phyloP scores from a whole-genome alignment of 805 yeast genomes.

The Priceomyces medius region DNA sequence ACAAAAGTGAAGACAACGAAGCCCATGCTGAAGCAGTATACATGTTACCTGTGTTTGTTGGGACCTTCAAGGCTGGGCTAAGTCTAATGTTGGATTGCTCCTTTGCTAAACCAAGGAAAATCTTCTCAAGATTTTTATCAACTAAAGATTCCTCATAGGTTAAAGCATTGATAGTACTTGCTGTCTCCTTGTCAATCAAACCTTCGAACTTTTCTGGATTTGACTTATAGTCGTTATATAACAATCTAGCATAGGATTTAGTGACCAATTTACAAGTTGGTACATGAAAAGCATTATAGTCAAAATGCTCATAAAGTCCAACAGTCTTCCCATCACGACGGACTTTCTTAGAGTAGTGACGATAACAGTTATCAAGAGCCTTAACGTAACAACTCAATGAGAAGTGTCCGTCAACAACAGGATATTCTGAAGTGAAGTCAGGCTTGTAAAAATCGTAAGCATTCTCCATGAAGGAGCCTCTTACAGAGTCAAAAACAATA shows the following conservation, averaged over 20 bases:
- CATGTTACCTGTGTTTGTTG: constrained; percentile 98
- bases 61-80: constrained; percentile 75
- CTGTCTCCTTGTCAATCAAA: constrained; percentile 48
- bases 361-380: constrained; percentile 87
- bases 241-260: constrained; percentile 88
- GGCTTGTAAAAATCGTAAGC: constrained; percentile 99
- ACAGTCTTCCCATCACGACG: constrained; percentile 52
- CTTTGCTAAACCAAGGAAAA: constrained; percentile 77
- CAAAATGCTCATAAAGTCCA: constrained; percentile 70
- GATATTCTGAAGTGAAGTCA: constrained; percentile 93
- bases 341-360: constrained; percentile 71
- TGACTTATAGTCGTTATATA: constrained; percentile 81
- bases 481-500: constrained; percentile 80
- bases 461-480: constrained; percentile 94
- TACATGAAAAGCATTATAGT: constrained; percentile 94
- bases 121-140: constrained; percentile 81
- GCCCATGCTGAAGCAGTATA: constrained; percentile 94
- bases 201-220: constrained; percentile 59
- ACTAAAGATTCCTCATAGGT: constrained; percentile 75
- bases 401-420: constrained; percentile 96
- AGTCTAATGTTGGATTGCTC: constrained; percentile 66
- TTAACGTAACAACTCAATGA: constrained; percentile 91
- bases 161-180: constrained; percentile 48
- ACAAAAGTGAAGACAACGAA: constrained; percentile 77
- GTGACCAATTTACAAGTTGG: constrained; percentile 95